Base-by-base conservation (phyloP, 2,329 filamentous ascomycete species). In the Diaporthe aspalathi region DNA sequence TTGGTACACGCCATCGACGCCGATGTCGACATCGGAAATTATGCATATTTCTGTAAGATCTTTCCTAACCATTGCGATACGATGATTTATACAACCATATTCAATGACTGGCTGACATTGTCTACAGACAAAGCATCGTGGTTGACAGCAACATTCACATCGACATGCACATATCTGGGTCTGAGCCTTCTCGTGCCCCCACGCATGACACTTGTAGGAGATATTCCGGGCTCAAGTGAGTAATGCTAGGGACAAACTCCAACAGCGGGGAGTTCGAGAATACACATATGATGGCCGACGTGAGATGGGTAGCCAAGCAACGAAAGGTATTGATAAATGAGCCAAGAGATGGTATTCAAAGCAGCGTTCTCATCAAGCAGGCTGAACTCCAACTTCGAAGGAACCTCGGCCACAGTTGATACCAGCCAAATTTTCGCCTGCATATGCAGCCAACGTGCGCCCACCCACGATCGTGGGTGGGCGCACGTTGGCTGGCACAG, bases 101-200 rank as follows among this genome's bases (percentile, higher is more conserved):
- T 16, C 7, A 16, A 49, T 9, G 2, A 49, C 9, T 63, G 17
- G 20, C 70, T 52, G 22, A 68, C n/a, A 47, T 24, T 11, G 12
- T n/a, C 22, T 14, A 38, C 17, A 71, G 70, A 71, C 24, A 71
- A 40, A 45, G 63, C 70, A 27, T 71, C 63, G 20, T 71, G 70
- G 63, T 32, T 63, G 14, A 68, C 70, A 45, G 27, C 63, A 32
- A 71, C 52, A 1, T 71, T 71, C 27, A 68, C 68, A 24, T 54
- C 69, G 12, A 43, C 22, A 5, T 40, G 16, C 6, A 40, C 62
- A 12, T 71, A 71, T 43, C 24, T 71, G 29, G n/a, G 22, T 27
- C 24, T 68, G 9, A 63, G 47, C 57, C 27, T 60, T 57, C n/a
- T 71, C 16, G 29, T 24, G 14, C 24, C 65, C 11, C 70, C 70